Evolutionary conservation across 495 filamentous ascomycete genomes (phyloP).

Genomic region (Podospora comata): DNA sequence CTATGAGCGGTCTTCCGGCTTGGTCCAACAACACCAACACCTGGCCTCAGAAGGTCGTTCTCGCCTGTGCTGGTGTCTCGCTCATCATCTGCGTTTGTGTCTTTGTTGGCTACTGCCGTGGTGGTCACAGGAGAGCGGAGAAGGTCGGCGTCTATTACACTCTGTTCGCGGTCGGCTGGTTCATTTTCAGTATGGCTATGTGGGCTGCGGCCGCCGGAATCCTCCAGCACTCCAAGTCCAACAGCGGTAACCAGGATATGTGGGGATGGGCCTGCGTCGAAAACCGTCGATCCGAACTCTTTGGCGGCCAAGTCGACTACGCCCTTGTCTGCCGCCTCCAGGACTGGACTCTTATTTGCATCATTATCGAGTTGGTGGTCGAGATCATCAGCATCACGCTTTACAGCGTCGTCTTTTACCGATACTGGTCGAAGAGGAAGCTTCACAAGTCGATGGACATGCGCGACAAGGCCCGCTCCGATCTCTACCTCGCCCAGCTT

Average conservation of each 20-base stretch:
- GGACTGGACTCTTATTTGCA: conserved; percentile 95
- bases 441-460: conserved; percentile 94
- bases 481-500: conserved; percentile 93
- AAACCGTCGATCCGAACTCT: conserved; percentile 73
- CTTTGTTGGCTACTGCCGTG: conserved; percentile 82
- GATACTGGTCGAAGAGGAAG: conserved; percentile 90
- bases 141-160: conserved; percentile 94
- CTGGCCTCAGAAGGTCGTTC: conserved; percentile 86
- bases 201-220: conserved; percentile 86
- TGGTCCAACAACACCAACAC: conserved; percentile 77
- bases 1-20: conserved; percentile 72
- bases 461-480: conserved; percentile 87
- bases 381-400: conserved; percentile 87
- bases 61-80: conserved; percentile 74
- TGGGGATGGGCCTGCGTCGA: conserved; percentile 97
- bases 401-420: conserved; percentile 93
- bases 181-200: conserved; percentile 89
- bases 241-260: conserved; percentile 74
- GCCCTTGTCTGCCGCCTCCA: conserved; percentile 91
- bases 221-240: conserved; percentile 70
- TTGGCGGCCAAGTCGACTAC: conserved; percentile 77
- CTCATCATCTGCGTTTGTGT: conserved; percentile 74
- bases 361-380: conserved; percentile 93
- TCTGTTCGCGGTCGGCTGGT: conserved; percentile 84
- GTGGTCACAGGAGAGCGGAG: conserved; percentile 84